Conservation (phyloP, 257 asterid genomes). For the Perilla frutescens region DNA sequence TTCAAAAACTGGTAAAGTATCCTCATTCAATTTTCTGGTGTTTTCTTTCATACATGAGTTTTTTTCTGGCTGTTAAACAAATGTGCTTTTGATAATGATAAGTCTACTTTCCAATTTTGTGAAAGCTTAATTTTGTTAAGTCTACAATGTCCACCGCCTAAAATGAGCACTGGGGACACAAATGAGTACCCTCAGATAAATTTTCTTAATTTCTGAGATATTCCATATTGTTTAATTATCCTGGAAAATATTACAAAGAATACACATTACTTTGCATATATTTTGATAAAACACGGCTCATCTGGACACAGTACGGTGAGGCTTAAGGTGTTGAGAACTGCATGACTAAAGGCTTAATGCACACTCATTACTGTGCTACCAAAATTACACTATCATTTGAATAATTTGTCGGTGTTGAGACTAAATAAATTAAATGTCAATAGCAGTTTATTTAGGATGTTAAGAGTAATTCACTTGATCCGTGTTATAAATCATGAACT, state of each 20-base stretch:
- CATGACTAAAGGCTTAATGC: background rate
- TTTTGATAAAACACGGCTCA: slow-evolving; percentile 13
- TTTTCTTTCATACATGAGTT: background rate
- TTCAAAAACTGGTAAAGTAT: slow-evolving; percentile 72
- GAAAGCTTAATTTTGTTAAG: slow-evolving; percentile 9
- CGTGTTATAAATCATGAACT: background rate
- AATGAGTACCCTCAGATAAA: too few relatives aligned
- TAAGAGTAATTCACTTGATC: background rate
- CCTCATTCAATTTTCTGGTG: slow-evolving; percentile 10
- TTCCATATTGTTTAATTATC: too few relatives aligned
- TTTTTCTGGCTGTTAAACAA: background rate
- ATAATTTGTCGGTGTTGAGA: slow-evolving; percentile 1
- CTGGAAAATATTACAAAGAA: background rate
- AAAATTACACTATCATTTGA: background rate
- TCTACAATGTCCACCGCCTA: background rate
- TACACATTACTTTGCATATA: background rate
- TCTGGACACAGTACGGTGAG: slow-evolving; percentile 1
- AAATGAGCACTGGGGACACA: background rate
- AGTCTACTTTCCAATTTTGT: background rate
- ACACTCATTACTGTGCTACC: background rate
- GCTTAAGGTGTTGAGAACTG: slow-evolving; percentile 18
- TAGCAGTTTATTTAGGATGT: background rate
- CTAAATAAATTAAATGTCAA: background rate
- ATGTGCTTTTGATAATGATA: slow-evolving; percentile 5
- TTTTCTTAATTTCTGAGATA: too few relatives aligned